Evolutionary conservation across 371 early-diverging fungal genomes (phyloP), one percentile per base, ranked within the genome.

Genomic region (Mortierella sp.): DNA sequence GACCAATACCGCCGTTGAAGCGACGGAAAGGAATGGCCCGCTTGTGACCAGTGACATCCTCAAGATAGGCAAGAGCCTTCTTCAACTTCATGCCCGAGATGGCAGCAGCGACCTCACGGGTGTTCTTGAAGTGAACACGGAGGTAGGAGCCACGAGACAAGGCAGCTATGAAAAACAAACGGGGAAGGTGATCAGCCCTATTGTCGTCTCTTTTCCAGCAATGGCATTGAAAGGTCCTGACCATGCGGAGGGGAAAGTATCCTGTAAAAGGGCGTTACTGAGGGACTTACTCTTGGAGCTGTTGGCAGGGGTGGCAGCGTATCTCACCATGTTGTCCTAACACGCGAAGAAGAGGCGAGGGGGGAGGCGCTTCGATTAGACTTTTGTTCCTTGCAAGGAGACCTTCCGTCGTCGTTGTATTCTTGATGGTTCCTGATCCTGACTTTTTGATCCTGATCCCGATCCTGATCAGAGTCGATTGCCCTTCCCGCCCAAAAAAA

Each of bases 121-220:
- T 99, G 94, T 99, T 99, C 91, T 94, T 93, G 88, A 91, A 94
- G 92, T 96, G 96, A 85, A 97, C 97, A 82, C 96, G 96, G 79
- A 98, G 93, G 92, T 97, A 95, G 65, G 92, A 90, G 81, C 96
- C 97, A 69, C 94, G 91, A 82, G 97, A 90, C 90, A 95, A 92
- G 83, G 95, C 95, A 84, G 92, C 94, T 92, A 62, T 7, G n/a
- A n/a, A 34, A 47, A 27, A 14, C 29, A 46, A 1, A 22, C 1
- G 28, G 37, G 19, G 24, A 6, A 16, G 46, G 5, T 46, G 53
- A 19, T 9, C 17, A n/a, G 5, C 44, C 17, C 44, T n/a, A n/a
- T n/a, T n/a, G n/a, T n/a, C n/a, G n/a, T n/a, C 46, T 46, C 46
- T 46, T 7, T 25, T 25, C 46, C 46, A 4, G 8, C 34, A 7